Conservation (phyloP, 2,329 filamentous ascomycete species). For the Ophiocordyceps camponoti-leonardi region DNA sequence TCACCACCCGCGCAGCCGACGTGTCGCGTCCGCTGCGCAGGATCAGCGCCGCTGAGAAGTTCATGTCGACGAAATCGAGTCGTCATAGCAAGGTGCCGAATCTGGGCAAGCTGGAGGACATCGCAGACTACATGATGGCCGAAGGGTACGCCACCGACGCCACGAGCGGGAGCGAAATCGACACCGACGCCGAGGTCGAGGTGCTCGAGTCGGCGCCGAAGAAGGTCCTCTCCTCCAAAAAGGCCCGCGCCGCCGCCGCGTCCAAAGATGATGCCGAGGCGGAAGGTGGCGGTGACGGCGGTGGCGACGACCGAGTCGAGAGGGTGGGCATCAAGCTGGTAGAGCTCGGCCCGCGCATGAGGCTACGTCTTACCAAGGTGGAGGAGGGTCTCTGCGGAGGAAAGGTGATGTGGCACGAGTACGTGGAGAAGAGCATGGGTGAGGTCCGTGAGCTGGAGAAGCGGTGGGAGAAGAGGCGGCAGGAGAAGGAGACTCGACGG, state of each 20-base stretch:
- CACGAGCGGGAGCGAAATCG: constrained; percentile 75
- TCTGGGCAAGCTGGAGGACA: constrained; percentile 77
- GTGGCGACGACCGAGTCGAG: constrained; percentile 46
- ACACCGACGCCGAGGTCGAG: constrained; percentile 92
- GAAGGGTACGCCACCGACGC: constrained; percentile 70
- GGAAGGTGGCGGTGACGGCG: constrained; percentile 1
- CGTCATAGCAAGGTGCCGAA: constrained; percentile 65
- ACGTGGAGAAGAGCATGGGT: constrained; percentile 64
- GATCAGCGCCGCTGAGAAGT: constrained; percentile 70
- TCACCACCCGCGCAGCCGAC: constrained; percentile 74
- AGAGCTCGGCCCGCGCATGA: constrained; percentile 83
- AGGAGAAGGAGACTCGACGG: constrained; percentile 68
- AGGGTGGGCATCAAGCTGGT: constrained; percentile 81
- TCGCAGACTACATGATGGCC: constrained; percentile 86
- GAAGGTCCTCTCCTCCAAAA: constrained; percentile 38
- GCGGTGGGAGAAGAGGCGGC: constrained; percentile 60
- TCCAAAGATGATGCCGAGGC: constrained; percentile 22
- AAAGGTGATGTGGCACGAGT: constrained; percentile 95
- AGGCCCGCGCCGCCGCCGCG: constrained; percentile 23
- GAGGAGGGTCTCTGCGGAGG: constrained; percentile 85
- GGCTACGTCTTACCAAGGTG: constrained; percentile 78
- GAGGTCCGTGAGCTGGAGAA: constrained; percentile 68
- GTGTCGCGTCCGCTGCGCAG: constrained; percentile 71
- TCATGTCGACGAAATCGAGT: constrained; percentile 42
- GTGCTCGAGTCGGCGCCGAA: constrained; percentile 48